These are phyloP conservation scores for Sarocladiaceae sp. DNA, from an alignment of 2,329 filamentous ascomycete genomes.

Conservation along the genomic window DNA sequence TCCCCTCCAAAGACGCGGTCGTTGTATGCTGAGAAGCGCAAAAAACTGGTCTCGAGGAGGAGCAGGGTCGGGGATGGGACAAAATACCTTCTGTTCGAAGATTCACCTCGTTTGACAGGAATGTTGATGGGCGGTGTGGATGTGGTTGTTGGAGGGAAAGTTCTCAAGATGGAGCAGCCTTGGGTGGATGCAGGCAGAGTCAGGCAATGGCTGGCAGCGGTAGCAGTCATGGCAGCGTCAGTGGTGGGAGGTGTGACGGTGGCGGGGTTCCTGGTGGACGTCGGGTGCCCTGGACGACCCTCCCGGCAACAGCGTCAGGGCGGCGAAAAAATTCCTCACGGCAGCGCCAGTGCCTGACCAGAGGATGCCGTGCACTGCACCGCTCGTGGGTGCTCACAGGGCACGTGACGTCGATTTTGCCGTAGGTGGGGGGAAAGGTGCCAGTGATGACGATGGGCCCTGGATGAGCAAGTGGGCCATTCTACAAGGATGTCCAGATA, in stretches of 20 bases:
- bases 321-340: constrained; percentile 9
- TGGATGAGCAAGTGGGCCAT: no score
- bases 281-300: constrained; percentile 2
- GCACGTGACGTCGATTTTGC: constrained; percentile 3
- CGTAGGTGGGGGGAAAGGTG: no score
- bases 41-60: constrained; percentile 11
- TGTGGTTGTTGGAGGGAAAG: constrained; percentile 9
- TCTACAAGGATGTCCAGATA: no score
- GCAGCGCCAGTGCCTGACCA: no score
- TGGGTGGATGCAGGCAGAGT: constrained; percentile 11
- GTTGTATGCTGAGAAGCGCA: constrained; percentile 12
- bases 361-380: no score
- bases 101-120: constrained; percentile 2
- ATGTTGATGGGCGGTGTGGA: constrained; percentile 10
- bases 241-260: constrained; percentile 6
- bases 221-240: constrained; percentile 7
- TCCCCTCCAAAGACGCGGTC: constrained; percentile 9
- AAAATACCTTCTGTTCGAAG: constrained; percentile 6
- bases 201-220: no score
- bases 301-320: background rate
- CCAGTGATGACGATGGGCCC: no score
- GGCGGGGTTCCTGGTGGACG: background rate
- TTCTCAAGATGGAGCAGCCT: constrained; percentile 12
- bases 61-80: background rate
- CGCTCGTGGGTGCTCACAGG: constrained; percentile 1